These are phyloP conservation scores for Artemisia tridentata DNA, from an alignment of 129 eudicot species.

Conservation along the genomic window DNA sequence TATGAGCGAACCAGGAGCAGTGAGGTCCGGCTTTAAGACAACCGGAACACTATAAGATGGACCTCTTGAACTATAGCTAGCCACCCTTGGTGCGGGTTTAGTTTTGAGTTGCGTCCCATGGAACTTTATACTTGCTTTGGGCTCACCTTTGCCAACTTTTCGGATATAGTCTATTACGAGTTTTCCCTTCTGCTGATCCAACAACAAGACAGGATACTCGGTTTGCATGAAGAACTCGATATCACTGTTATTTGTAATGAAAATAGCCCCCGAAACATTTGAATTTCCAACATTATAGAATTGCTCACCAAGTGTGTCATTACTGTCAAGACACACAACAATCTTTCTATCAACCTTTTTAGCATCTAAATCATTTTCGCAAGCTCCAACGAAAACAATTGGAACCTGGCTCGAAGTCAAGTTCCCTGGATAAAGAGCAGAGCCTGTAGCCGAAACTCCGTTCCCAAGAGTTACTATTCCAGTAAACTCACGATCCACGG, in stretches of 20 bases:
- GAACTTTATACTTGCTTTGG: constrained; percentile 49
- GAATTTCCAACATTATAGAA: constrained; percentile 24
- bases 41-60: constrained; percentile 61
- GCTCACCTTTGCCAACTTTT: constrained; percentile 11
- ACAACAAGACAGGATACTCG: constrained; percentile 46
- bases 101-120: constrained; percentile 42
- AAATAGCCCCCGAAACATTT: constrained; percentile 46
- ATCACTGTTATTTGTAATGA: constrained; percentile 53
- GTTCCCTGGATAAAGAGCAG: constrained; percentile 53
- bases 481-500: constrained; percentile 57
- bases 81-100: constrained; percentile 53
- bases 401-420: constrained; percentile 20
- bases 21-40: constrained; percentile 67
- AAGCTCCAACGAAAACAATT: constrained; percentile 30
- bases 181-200: constrained; percentile 42
- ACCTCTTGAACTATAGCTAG: constrained; percentile 76
- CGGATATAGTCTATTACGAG: constrained; percentile 34
- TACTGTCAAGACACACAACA: constrained; percentile 58
- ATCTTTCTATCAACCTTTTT: constrained; percentile 32
- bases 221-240: constrained; percentile 37
- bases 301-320: constrained; percentile 42
- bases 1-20: constrained; percentile 70
- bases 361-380: constrained; percentile 36
- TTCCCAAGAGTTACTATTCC: constrained; percentile 59
- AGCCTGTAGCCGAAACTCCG: constrained; percentile 45